A percentile compares a stretch with the other conserved stretches of the same genome.
phyloP scores from a whole-genome alignment of 345 rosid genomes.

The Acer campestre region DNA sequence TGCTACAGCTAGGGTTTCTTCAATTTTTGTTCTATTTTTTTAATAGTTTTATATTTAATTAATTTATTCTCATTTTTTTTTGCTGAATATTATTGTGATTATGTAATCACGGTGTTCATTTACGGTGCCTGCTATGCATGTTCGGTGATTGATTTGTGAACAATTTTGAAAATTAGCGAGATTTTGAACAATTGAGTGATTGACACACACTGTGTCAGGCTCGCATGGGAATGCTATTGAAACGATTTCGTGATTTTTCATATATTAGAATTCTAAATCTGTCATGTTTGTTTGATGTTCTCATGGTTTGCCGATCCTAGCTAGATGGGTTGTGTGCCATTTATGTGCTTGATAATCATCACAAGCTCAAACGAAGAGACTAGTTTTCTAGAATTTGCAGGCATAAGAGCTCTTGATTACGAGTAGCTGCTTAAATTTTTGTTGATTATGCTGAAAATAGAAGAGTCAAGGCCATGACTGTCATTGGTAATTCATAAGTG shows the following conservation, averaged over 20 bases:
- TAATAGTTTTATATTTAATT: too few relatives aligned
- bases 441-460: background rate
- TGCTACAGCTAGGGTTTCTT: background rate
- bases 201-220: too few relatives aligned
- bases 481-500: too few relatives aligned
- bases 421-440: background rate
- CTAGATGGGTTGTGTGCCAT: background rate
- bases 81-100: too few relatives aligned
- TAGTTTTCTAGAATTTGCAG: background rate
- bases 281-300: background rate
- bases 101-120: too few relatives aligned
- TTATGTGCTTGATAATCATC: background rate
- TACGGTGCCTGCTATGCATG: too few relatives aligned
- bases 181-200: background rate
- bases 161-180: too few relatives aligned
- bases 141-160: too few relatives aligned
- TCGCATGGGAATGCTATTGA: background rate
- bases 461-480: too few relatives aligned
- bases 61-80: background rate
- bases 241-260: background rate
- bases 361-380: background rate
- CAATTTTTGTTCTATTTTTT: too few relatives aligned
- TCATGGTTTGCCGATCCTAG: background rate
- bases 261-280: background rate
- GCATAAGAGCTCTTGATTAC: background rate